Conservation (phyloP, 2,329 filamentous ascomycete species). For the Xylaria sp. region DNA sequence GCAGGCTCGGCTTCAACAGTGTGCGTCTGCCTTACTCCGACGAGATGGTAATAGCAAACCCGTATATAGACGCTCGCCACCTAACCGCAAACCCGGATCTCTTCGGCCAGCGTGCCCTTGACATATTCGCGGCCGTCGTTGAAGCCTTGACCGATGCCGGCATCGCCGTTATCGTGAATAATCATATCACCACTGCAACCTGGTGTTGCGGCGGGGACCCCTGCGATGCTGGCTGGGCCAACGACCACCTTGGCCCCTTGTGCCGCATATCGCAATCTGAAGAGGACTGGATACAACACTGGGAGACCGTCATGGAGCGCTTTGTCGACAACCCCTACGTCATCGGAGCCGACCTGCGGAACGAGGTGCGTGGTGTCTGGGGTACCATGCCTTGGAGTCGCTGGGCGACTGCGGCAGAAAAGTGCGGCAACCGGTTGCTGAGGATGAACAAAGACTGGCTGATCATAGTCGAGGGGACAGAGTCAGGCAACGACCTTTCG, state of each 20-base stretch:
- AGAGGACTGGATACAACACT: conserved; percentile 73
- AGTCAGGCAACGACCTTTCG: conserved; percentile 73
- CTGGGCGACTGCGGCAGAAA: conserved; percentile 73
- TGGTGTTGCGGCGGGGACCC: conserved; percentile 77
- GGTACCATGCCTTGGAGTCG: conserved; percentile 74
- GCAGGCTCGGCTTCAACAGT: conserved; percentile 74
- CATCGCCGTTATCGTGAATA: conserved; percentile 74
- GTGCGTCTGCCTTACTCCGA: conserved; percentile 76
- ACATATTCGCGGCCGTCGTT: conserved; percentile 70
- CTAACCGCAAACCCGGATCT: conserved; percentile 71
- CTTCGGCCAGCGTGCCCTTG: conserved; percentile 65
- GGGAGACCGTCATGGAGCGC: conserved; percentile 71
- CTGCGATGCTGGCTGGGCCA: conserved; percentile 74
- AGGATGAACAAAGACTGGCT: conserved; percentile 71
- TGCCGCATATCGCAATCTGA: conserved; percentile 73
- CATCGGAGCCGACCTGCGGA: conserved; percentile 73
- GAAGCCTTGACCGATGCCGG: conserved; percentile 69
- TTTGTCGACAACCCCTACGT: conserved; percentile 69
- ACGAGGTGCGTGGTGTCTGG: conserved; percentile 76
- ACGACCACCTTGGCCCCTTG: conserved; percentile 69
- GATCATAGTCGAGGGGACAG: conserved; percentile 74
- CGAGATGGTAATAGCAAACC: conserved; percentile 72
- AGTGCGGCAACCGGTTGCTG: conserved; percentile 70
- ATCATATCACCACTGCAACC: conserved; percentile 75
- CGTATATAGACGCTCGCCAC: conserved; percentile 61